Base-by-base conservation (phyloP, 2,329 filamentous ascomycete genomes). In the Phoma sp. region DNA sequence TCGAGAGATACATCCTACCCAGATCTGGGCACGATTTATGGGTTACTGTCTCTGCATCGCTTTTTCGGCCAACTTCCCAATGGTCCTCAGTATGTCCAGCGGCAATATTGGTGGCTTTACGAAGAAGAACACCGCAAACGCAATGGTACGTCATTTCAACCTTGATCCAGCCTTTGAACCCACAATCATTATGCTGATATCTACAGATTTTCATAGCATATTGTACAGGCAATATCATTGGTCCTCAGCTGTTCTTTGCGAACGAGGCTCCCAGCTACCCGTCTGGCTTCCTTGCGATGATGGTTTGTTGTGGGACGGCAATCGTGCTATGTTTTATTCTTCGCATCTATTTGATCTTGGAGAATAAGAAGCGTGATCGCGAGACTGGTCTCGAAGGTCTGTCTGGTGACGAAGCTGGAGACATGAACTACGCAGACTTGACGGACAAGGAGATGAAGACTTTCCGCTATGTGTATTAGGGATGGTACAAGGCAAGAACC, bases 101-200 rank as follows among this genome's bases (percentile, higher is more conserved):
- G 61, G 65, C 4, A 83, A 83, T 60, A 62, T 64, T 10, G 63
- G 61, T 33, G 64, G 63, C 5, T 62, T 65, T 28, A 69, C 66
- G 1, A 67, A 69, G 59, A 66, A 87, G 65, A 84, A 86, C 42
- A 81, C 86, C 29, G 84, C 83, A 5, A 86, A 84, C 18, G 66
- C 59, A 14, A 68, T 71, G 14, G 72, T 56, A 25, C 9, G 39
- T 37, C 23, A 5, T 9, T 9, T 25, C 23, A 25, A 5, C 5
- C 23, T 25, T 9, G 9, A 5, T 5, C 9, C 23, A 25, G 9
- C 5, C 23, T 25, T 25, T 9, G 23, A 25, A 5, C 9, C 23
- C 9, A 25, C 5, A 7, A 23, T 3, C 20, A 20, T 3, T 4
- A 15, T 28, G 25, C 47, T 28, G 18, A 43, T 14, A 12, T 2